Base-by-base conservation (phyloP, 331 rosid genomes). In the Acacia pycnantha region DNA sequence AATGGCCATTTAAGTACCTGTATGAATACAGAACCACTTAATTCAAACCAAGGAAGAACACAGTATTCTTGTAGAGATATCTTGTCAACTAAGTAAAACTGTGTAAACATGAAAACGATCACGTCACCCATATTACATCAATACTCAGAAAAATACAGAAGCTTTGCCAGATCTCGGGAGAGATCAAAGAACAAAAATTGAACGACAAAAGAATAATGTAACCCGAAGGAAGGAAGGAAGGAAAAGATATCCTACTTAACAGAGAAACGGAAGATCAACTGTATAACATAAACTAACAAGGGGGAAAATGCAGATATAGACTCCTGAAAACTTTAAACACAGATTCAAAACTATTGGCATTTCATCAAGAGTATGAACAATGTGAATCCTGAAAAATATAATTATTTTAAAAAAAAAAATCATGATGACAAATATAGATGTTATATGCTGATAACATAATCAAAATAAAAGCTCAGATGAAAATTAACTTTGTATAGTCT, bases 1-100 rank as follows among this genome's bases (percentile, higher is more conserved):
- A 85, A 85, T 92, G 98, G 88, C 75, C 90, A 71, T 78, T 85
- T 83, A 88, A 86, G 84, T 92, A 93, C 97, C 99, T 91, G 90
- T 69, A 78, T 22, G 41, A 27, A 85, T 54, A 79, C 24, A 69
- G 73, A 87, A 77, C 73, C 69, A 76, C 83, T 81, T 70, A n/a
- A 29, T 33, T 70, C 56, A 79, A 40, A 79, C 16, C 31, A 67
- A n/a, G 18, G 19, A 44, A 48, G 70, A 79, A 11, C 62, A 79
- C 76, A 74, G 2, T 67, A 74, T 46, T 27, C 64, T 35, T 33
- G 35, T 8, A 19, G n/a, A 19, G 65, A 67, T 53, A 75, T 41
- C 70, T 24, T 22, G 31, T 22, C 53, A 37, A 19, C 81, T 29
- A 70, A 1, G 70, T 50, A 47, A 24, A 29, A 74, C n/a, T 5